Evolutionary conservation across 106 monocot genomes (phyloP).

Genomic region (Phalaenopsis aphrodite): DNA sequence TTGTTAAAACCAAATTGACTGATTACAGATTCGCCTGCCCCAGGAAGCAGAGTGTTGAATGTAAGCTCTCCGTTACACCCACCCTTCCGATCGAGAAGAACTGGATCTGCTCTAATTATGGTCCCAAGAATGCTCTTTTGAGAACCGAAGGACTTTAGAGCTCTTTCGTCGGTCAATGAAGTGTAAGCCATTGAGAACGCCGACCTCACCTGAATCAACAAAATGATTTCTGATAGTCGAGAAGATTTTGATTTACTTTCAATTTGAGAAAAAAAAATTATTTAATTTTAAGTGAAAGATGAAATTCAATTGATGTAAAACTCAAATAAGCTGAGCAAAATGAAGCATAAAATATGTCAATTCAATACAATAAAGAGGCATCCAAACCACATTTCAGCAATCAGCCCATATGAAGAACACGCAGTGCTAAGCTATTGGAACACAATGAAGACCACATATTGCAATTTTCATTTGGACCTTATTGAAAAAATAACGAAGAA

Average conservation of each 20-base stretch:
- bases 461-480: too few relatives aligned
- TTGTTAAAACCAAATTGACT: conserved; percentile 16
- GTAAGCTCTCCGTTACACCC: conserved; percentile 40
- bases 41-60: conserved; percentile 49
- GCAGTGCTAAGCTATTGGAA: too few relatives aligned
- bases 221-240: background rate
- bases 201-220: conserved; percentile 58
- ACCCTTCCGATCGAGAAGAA: conserved; percentile 65
- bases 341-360: background rate
- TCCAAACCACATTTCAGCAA: too few relatives aligned
- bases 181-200: conserved; percentile 84
- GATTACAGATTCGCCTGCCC: conserved; percentile 37
- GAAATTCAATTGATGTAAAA: too few relatives aligned
- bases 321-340: background rate
- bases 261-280: background rate
- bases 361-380: background rate
- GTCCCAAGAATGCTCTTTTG: conserved; percentile 70
- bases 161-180: conserved; percentile 48
- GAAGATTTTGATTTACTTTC: background rate
- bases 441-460: too few relatives aligned
- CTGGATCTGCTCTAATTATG: conserved; percentile 75
- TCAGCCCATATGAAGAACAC: too few relatives aligned
- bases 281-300: background rate
- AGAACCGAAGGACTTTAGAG: conserved; percentile 36
- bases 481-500: too few relatives aligned